Percentiles rank a stretch among this genome's conserved stretches.
Evolutionary conservation across 495 filamentous ascomycete species (phyloP).

Genomic region (Hypoxylon fragiforme): DNA sequence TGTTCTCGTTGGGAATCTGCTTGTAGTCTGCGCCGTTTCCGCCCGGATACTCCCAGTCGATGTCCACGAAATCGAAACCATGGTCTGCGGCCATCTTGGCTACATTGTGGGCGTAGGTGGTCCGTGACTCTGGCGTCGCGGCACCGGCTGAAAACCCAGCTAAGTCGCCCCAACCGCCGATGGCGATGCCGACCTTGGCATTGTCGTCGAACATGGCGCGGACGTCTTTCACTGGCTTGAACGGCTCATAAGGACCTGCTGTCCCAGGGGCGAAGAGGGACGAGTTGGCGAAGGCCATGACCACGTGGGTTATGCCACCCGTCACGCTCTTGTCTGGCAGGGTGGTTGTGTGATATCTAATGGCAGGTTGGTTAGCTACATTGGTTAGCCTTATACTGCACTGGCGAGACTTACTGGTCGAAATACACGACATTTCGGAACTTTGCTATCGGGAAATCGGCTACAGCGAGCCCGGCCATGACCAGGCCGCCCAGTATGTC

Average conservation of each 20-base stretch:
- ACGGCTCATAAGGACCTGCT: conserved; percentile 48
- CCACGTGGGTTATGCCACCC: conserved; percentile 53
- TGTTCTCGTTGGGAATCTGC: conserved; percentile 53
- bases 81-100: conserved; percentile 51
- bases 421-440: conserved; percentile 26
- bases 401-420: conserved; percentile 18
- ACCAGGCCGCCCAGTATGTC: conserved; percentile 11
- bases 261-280: conserved; percentile 54
- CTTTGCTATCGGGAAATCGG: neutral
- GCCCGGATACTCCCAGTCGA: conserved; percentile 74
- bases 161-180: conserved; percentile 66
- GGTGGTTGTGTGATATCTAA: conserved; percentile 29
- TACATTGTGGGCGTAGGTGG: conserved; percentile 59
- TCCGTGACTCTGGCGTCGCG: conserved; percentile 46
- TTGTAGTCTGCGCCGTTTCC: conserved; percentile 63
- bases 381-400: neutral
- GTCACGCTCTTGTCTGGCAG: conserved; percentile 35
- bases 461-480: conserved; percentile 39
- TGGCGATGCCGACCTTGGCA: conserved; percentile 60
- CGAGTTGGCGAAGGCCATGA: conserved; percentile 60
- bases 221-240: conserved; percentile 50
- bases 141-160: conserved; percentile 56
- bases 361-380: conserved; percentile 1
- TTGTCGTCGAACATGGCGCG: conserved; percentile 54
- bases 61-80: conserved; percentile 59